A percentile compares a stretch with the other conserved stretches of the same genome.
These are phyloP conservation scores for Nigrospora oryzae DNA, from an alignment of 2,329 filamentous ascomycete species.

Conservation along the genomic window DNA sequence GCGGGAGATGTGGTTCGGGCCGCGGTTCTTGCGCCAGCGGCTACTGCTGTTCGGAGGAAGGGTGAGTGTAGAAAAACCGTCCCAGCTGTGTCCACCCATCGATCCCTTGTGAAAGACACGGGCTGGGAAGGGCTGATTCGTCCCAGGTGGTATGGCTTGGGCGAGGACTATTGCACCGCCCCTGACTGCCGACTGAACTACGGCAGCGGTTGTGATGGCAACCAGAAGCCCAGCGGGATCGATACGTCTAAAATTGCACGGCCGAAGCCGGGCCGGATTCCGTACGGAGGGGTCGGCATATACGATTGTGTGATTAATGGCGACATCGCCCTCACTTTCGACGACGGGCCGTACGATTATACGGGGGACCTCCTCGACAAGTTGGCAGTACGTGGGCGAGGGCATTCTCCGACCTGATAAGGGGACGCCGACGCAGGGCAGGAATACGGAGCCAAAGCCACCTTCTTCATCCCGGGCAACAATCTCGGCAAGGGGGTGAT, in stretches of 20 bases:
- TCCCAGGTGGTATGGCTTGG: constrained; percentile 17
- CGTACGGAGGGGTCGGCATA: constrained; percentile 36
- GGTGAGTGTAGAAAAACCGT: constrained; percentile 10
- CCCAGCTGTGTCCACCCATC: background rate
- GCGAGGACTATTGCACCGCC: constrained; percentile 16
- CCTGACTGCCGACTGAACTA: constrained; percentile 28
- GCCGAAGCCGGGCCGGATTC: constrained; percentile 35
- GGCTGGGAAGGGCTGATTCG: no score
- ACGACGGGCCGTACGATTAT: constrained; percentile 54
- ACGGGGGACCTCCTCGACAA: constrained; percentile 51
- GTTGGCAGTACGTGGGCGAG: constrained; percentile 12
- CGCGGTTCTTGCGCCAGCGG: constrained; percentile 16
- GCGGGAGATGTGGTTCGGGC: constrained; percentile 13
- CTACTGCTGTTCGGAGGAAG: constrained; percentile 21
- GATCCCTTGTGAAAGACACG: background rate
- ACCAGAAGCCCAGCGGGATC: constrained; percentile 31
- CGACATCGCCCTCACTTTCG: constrained; percentile 54
- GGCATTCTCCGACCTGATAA: background rate
- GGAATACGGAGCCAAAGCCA: constrained; percentile 48
- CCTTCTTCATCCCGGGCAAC: constrained; percentile 53
- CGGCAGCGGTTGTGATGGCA: constrained; percentile 38
- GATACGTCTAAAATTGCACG: constrained; percentile 35
- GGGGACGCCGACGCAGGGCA: constrained; percentile 20
- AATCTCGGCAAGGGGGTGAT: constrained; percentile 43
- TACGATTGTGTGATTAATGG: constrained; percentile 41